Base-by-base conservation (phyloP, 768 basidiomycete genomes). In the Holtermannia corniformis region DNA sequence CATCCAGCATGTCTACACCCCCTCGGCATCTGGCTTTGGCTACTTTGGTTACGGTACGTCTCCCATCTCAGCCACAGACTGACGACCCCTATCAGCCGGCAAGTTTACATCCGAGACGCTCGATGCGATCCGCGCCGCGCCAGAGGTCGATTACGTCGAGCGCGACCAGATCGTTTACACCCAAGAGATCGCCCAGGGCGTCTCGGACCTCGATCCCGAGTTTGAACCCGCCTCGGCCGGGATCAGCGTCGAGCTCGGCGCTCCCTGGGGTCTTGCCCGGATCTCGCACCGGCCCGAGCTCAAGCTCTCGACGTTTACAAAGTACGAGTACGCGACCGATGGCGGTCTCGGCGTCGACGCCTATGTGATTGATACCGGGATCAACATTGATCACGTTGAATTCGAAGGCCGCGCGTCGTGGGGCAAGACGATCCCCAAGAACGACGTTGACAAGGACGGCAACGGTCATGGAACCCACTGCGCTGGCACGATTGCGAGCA, bases 381-480 rank as follows among this genome's bases (percentile, higher is more conserved):
- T 99, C 79, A 86, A 92, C 76, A 70, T 86, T 56, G 52, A 79
- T 10, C 95, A 97, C 71, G 75, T 76, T 20, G 87, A 96, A 63
- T 92, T 97, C 62, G 82, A 85, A 64, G 89, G 86, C 21, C 52
- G 71, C 24, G 73, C 73, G 32, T 50, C 51, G 12, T 97, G 95
- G 95, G 95, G 93, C 44, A 85, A 83, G 78, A 97, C 95, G 19
- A 79, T 97, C 57, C 90, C 93, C 5, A 47, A 65, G 63, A 81
- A 85, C 63, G 91, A 93, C 59, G 78, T 78, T 3, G 93, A 97
- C 62, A 80, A 81, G 58, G 95, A 97, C 63, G 87, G 82, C 52
- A 96, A 97, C 72, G 95, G 95, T 57, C 95, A 99, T 67, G 95
- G 93, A 26, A 73, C 86, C 26, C 90, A 92, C 72, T 92, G 89